These are phyloP conservation scores for Aspergillus wentii DNA, from an alignment of 495 filamentous ascomycete genomes.

Conservation along the genomic window DNA sequence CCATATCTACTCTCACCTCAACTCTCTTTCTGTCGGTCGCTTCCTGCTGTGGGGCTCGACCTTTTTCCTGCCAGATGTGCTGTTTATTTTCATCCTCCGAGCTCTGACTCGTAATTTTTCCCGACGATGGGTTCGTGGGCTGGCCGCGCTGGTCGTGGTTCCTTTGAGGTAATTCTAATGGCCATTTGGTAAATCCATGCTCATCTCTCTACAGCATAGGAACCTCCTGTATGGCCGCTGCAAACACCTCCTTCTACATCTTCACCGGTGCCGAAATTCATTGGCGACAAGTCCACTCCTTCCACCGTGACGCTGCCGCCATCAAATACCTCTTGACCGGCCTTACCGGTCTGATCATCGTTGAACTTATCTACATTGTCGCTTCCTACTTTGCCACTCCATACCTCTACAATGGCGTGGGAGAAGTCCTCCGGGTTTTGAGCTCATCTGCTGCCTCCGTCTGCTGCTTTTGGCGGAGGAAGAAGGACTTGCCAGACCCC, in stretches of 20 bases:
- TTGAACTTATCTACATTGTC: slow-evolving; percentile 15
- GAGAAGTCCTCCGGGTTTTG: slow-evolving; percentile 1
- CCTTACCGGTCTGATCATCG: slow-evolving; percentile 16
- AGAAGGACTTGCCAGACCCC: not conserved
- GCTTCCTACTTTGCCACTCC: slow-evolving; percentile 14
- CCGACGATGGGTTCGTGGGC: slow-evolving; percentile 4
- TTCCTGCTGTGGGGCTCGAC: slow-evolving; percentile 22
- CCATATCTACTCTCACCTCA: slow-evolving; percentile 21
- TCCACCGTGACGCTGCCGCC: slow-evolving; percentile 20
- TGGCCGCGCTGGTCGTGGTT: slow-evolving; percentile 7
- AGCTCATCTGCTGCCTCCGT: not conserved
- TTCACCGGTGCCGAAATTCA: slow-evolving; percentile 27
- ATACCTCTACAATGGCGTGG: slow-evolving; percentile 10
- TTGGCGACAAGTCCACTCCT: slow-evolving; percentile 24
- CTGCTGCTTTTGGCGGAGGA: not conserved
- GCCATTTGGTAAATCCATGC: not conserved
- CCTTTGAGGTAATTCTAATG: slow-evolving; percentile 6
- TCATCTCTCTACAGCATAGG: slow-evolving; percentile 8
- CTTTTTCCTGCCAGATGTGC: slow-evolving; percentile 23
- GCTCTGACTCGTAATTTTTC: slow-evolving; percentile 9
- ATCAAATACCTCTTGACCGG: slow-evolving; percentile 22
- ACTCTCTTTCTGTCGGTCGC: slow-evolving; percentile 11
- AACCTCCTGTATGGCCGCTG: slow-evolving; percentile 18
- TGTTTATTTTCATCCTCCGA: slow-evolving; percentile 13
- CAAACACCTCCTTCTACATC: slow-evolving; percentile 27